phyloP scores from a whole-genome alignment of 306 rosid species.

The Quercus agrifolia region DNA sequence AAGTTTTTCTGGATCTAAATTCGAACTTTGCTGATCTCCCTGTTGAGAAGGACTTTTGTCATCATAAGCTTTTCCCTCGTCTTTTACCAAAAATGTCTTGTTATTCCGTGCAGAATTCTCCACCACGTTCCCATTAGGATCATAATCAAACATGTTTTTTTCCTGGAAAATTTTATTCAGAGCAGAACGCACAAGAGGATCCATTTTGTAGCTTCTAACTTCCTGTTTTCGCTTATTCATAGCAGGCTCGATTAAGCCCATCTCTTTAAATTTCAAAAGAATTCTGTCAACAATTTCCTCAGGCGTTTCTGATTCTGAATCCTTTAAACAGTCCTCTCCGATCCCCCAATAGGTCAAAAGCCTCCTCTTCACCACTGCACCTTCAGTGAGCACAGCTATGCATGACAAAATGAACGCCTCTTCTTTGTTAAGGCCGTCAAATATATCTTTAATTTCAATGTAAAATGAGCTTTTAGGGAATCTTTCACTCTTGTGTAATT shows the following conservation, averaged over 20 bases:
- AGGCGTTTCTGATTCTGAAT: background rate
- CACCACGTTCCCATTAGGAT: background rate
- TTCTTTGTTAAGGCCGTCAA: accelerated
- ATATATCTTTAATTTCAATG: background rate
- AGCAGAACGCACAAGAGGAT: constrained; percentile 29
- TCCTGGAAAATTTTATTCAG: background rate
- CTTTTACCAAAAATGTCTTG: too few species aligned
- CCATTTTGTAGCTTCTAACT: constrained; percentile 5
- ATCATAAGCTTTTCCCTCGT: accelerated
- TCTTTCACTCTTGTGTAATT: background rate
- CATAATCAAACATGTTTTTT: background rate
- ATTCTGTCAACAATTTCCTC: background rate
- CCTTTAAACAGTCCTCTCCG: background rate
- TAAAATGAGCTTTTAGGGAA: background rate
- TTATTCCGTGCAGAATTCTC: accelerated
- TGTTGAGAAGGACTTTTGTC: accelerated
- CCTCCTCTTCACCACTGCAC: constrained; percentile 25
- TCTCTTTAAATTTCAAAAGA: background rate
- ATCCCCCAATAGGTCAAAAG: constrained; percentile 30
- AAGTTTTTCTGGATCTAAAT: background rate
- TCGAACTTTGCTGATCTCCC: background rate
- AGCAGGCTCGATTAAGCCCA: constrained; percentile 23
- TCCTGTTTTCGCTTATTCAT: background rate
- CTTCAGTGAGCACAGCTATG: constrained; percentile 10
- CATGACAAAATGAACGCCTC: background rate